These are phyloP conservation scores for Hyaloscypha hepaticicola DNA, from an alignment of 495 filamentous ascomycete genomes.

Conservation along the genomic window DNA sequence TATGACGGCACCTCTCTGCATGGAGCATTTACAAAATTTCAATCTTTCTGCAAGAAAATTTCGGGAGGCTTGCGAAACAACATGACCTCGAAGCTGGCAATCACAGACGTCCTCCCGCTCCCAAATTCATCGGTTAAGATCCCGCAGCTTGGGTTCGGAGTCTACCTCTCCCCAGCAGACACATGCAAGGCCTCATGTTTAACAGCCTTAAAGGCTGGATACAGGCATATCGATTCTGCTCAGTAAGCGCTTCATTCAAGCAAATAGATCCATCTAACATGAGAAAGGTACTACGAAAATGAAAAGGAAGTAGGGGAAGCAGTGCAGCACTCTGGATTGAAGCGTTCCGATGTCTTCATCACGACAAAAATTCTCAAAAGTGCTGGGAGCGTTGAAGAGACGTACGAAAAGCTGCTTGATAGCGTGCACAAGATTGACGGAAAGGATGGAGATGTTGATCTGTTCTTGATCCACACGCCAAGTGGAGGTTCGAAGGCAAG, in stretches of 20 bases:
- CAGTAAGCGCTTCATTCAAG: conserved; percentile 35
- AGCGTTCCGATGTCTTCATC: conserved; percentile 80
- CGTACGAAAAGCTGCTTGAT: conserved; percentile 59
- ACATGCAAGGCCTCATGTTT: conserved; percentile 6
- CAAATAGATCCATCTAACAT: neutral
- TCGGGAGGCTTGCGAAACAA: neutral
- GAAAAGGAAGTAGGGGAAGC: conserved; percentile 61
- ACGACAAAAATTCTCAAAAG: conserved; percentile 17
- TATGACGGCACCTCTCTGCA: neutral
- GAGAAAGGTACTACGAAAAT: conserved; percentile 46
- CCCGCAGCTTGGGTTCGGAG: conserved; percentile 72
- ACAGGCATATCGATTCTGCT: conserved; percentile 58
- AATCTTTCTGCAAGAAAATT: neutral
- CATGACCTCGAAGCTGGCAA: conserved; percentile 41
- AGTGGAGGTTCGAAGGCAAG: conserved; percentile 19
- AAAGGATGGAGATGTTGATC: conserved; percentile 70
- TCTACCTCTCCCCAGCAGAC: conserved; percentile 48
- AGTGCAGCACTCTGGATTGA: conserved; percentile 58
- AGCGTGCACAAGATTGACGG: conserved; percentile 41
- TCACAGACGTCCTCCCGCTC: conserved; percentile 55
- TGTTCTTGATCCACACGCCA: conserved; percentile 59
- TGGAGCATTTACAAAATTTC: neutral
- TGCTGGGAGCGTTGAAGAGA: conserved; percentile 22
- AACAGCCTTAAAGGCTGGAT: conserved; percentile 57
- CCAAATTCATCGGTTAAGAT: conserved; percentile 53